Percentiles rank a stretch among this genome's conserved stretches.
phyloP scores from a whole-genome alignment of 2,329 filamentous ascomycete species.

The Pseudopyricularia javanii region DNA sequence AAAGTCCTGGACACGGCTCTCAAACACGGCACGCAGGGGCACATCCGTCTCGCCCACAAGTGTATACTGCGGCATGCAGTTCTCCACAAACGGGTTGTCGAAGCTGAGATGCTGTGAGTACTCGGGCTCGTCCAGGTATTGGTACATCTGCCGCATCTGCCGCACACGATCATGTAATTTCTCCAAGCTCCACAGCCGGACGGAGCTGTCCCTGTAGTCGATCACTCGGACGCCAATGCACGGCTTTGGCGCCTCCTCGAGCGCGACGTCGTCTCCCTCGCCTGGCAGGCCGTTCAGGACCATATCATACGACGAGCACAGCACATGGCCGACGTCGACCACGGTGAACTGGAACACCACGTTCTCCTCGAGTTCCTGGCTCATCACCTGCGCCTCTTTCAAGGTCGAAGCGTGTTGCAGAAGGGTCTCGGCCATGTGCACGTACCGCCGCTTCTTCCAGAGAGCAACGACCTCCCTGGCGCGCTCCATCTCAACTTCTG shows the following conservation, averaged over 20 bases:
- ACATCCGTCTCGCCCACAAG: constrained; percentile 89
- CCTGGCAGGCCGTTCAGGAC: constrained; percentile 81
- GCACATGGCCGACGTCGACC: constrained; percentile 74
- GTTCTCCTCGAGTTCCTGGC: constrained; percentile 84
- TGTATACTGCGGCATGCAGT: constrained; percentile 84
- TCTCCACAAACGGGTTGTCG: constrained; percentile 85
- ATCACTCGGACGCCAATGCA: constrained; percentile 84
- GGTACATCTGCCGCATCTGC: constrained; percentile 92
- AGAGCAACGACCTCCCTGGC: constrained; percentile 56
- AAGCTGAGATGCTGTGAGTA: constrained; percentile 87
- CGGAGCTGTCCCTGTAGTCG: constrained; percentile 75
- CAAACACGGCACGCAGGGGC: constrained; percentile 83
- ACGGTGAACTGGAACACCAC: constrained; percentile 93
- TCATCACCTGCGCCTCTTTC: constrained; percentile 97
- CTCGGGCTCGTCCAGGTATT: constrained; percentile 90
- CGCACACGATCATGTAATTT: constrained; percentile 81
- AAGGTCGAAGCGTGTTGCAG: constrained; percentile 76
- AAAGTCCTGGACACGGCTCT: constrained; percentile 90
- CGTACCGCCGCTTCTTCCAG: constrained; percentile 78
- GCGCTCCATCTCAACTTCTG: constrained; percentile 57
- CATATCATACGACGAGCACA: constrained; percentile 93
- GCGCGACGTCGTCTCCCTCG: constrained; percentile 69
- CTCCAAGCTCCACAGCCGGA: constrained; percentile 88
- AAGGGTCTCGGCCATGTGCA: constrained; percentile 86
- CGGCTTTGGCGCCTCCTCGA: constrained; percentile 75